A percentile compares a stretch with the other conserved stretches of the same genome.
These are phyloP conservation scores for Diaporthe citrichinensis DNA, from an alignment of 2,329 filamentous ascomycete species.

Conservation along the genomic window DNA sequence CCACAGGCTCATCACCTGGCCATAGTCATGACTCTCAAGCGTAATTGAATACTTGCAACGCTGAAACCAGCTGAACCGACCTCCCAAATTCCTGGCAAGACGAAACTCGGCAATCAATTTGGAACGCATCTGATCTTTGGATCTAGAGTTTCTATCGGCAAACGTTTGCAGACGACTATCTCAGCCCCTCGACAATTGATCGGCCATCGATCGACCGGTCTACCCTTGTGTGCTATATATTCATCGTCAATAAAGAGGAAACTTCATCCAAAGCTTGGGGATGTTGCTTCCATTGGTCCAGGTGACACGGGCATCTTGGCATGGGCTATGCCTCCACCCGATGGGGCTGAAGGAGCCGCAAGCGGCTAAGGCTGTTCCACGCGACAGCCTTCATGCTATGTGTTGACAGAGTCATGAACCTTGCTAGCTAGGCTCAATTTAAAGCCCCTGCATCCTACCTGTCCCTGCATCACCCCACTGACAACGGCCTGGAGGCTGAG, in stretches of 20 bases:
- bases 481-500: slow-evolving; percentile 15
- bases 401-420: slow-evolving; percentile 31
- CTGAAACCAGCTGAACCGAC: slow-evolving; percentile 29
- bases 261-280: slow-evolving; percentile 23
- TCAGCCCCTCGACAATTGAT: neutral
- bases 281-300: slow-evolving; percentile 12
- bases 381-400: slow-evolving; percentile 22
- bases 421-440: slow-evolving; percentile 26
- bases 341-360: slow-evolving; percentile 27
- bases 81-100: neutral
- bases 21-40: slow-evolving; percentile 12
- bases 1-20: neutral
- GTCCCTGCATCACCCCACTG: slow-evolving; percentile 14
- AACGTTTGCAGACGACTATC: neutral
- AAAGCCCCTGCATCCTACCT: slow-evolving; percentile 25
- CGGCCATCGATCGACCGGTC: neutral
- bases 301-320: slow-evolving; percentile 20
- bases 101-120: slow-evolving; percentile 26
- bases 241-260: slow-evolving; percentile 19
- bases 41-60: slow-evolving; percentile 2
- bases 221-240: slow-evolving; percentile 10
- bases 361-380: slow-evolving; percentile 32
- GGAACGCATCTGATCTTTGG: slow-evolving; percentile 26
- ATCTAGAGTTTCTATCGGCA: neutral
- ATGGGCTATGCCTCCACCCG: neutral